Evolutionary conservation across 2,329 filamentous ascomycete genomes (phyloP).

Genomic region (Amphichorda felina): DNA sequence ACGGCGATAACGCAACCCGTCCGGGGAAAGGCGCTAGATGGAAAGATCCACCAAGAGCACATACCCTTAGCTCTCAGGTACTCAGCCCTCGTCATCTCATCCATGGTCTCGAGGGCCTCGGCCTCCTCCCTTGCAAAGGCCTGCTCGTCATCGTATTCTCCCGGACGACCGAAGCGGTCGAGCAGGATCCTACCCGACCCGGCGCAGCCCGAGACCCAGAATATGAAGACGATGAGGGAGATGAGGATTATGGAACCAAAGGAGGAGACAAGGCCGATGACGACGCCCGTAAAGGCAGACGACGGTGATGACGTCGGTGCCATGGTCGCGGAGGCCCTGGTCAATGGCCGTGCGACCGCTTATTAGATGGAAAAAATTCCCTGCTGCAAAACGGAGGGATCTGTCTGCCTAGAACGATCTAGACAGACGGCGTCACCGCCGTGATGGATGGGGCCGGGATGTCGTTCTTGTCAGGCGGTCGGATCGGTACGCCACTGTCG

Average conservation of each 20-base stretch:
- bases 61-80: conserved; percentile 92
- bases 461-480: not conserved
- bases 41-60: conserved; percentile 7
- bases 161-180: conserved; percentile 83
- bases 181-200: conserved; percentile 79
- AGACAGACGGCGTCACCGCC: conserved; percentile 3
- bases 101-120: conserved; percentile 90
- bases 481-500: not conserved
- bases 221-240: conserved; percentile 80
- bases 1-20: not conserved
- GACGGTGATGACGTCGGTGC: conserved; percentile 18
- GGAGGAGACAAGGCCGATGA: conserved; percentile 90
- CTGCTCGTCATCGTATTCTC: conserved; percentile 97
- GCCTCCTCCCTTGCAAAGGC: conserved; percentile 89
- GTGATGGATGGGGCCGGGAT: not conserved
- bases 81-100: conserved; percentile 79
- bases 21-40: not conserved
- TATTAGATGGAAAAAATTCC: no score
- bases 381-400: no score
- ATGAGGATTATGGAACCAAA: conserved; percentile 86
- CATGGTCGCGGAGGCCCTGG: conserved; percentile 13
- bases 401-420: not conserved
- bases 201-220: conserved; percentile 61
- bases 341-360: not conserved
- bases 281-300: conserved; percentile 57